These are phyloP conservation scores for Hypoxylon sp. DNA, from an alignment of 2,329 filamentous ascomycete genomes.

Conservation along the genomic window DNA sequence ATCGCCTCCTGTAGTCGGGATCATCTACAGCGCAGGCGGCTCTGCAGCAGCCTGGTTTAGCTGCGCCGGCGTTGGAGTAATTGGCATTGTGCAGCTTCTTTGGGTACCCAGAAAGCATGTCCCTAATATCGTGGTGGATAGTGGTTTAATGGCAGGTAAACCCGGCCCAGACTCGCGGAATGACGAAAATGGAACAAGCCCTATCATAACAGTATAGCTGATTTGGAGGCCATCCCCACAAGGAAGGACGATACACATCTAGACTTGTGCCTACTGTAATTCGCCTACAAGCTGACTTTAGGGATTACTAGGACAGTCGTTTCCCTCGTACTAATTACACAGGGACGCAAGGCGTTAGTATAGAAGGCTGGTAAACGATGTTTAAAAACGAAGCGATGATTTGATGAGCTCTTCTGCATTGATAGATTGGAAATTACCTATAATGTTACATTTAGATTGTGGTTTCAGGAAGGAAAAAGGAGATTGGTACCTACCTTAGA, in stretches of 20 bases:
- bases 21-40: constrained; percentile 74
- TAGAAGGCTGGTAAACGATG: constrained; percentile 4
- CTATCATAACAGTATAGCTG: constrained; percentile 9
- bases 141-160: constrained; percentile 33
- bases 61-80: constrained; percentile 52
- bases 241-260: not conserved
- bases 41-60: constrained; percentile 61
- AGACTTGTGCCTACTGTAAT: not conserved
- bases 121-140: constrained; percentile 42
- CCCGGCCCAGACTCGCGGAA: constrained; percentile 8
- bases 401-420: constrained; percentile 7
- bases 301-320: not conserved
- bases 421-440: constrained; percentile 23
- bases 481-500: too few species aligned
- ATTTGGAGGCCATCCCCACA: not conserved
- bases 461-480: too few species aligned
- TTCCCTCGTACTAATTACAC: not conserved
- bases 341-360: constrained; percentile 5
- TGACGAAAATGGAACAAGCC: constrained; percentile 10
- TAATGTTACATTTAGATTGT: not conserved
- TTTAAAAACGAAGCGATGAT: constrained; percentile 17
- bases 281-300: not conserved
- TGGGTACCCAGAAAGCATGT: constrained; percentile 54
- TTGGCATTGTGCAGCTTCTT: constrained; percentile 53
- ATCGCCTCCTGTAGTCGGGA: constrained; percentile 77